Base-by-base conservation (phyloP, 306 rosid genomes). In the Oemleria cerasiformis region DNA sequence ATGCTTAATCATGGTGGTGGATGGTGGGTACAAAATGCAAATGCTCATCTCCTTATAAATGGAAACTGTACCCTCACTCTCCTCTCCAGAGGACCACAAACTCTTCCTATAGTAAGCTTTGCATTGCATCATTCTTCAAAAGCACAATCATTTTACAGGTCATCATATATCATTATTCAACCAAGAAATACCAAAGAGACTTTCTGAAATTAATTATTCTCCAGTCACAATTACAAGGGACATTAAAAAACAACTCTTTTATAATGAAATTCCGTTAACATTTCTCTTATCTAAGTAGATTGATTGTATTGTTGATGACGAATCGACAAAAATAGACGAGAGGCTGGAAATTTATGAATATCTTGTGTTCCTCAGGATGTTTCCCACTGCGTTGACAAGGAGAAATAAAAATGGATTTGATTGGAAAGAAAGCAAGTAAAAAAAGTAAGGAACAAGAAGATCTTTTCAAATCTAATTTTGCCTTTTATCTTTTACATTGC, bases 351-450 rank as follows among this genome's bases (percentile, higher is more conserved):
- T 76, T 67, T 72, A 69, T 70, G 78, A 65, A 66, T 71, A 71
- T 73, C 70, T 77, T 73, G 42, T 75, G 65, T 79, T 70, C 72
- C 75, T 68, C 53, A 56, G 68, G 83, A 81, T 81, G 86, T 84
- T 85, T 70, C 86, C 81, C 78, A 82, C 84, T 82, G 84, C 88
- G 77, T 76, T 86, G 87, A 79, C 95, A 88, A 73, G 39, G 71
- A 75, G 73, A 77, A 67, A 44, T 38, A 57, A 81, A 30, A 67
- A 73, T 72, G 50, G 30, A 67, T 34, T 40, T 59, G 57, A 72
- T 25, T 60, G 50, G 55, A 59, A 73, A 54, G 53, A 68, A 68
- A 51, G 54, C 30, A 15, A 25, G 51, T 39, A 58, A 45, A 58
- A 10, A 44, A 25, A 73, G 57, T 59, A 70, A 42, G 57, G 56